Percentiles rank a stretch among this genome's conserved stretches.
Conservation (phyloP, 1,284 basidiomycete species). For the Boletus sp. region DNA sequence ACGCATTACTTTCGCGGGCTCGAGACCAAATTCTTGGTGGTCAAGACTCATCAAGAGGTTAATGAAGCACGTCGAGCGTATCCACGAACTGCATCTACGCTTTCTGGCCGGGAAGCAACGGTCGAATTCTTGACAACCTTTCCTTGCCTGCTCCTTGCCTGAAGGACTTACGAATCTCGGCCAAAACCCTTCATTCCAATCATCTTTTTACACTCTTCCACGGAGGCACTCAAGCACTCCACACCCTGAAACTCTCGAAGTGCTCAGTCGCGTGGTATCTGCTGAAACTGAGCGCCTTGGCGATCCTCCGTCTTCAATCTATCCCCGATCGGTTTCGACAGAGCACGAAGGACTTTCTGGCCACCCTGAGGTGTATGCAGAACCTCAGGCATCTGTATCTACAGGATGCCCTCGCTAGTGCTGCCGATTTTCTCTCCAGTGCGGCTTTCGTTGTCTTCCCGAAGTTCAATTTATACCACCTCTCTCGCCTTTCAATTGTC, state of each 20-base stretch:
- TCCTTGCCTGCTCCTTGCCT: slow-evolving; percentile 14
- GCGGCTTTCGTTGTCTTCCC: background rate
- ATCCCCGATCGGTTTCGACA: background rate
- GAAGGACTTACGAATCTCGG: background rate
- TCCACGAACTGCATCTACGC: slow-evolving; percentile 20
- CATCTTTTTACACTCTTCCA: background rate
- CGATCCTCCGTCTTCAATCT: background rate
- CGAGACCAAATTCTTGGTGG: background rate
- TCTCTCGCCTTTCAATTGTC: background rate
- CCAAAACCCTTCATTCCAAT: no score
- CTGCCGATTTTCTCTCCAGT: background rate
- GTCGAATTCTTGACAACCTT: slow-evolving; percentile 6
- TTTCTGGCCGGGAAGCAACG: background rate
- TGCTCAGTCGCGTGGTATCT: background rate
- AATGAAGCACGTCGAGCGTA: slow-evolving; percentile 25
- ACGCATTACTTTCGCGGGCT: no score
- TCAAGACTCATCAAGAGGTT: slow-evolving; percentile 13
- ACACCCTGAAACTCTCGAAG: background rate
- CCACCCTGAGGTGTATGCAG: background rate
- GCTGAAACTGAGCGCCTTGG: background rate
- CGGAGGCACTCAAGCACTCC: slow-evolving; percentile 21
- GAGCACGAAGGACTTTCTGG: background rate
- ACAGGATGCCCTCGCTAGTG: background rate
- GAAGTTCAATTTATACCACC: background rate
- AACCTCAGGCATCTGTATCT: background rate